These are phyloP conservation scores for Beauveria scarabaeidicola DNA, from an alignment of 2,329 filamentous ascomycete genomes.

Conservation along the genomic window DNA sequence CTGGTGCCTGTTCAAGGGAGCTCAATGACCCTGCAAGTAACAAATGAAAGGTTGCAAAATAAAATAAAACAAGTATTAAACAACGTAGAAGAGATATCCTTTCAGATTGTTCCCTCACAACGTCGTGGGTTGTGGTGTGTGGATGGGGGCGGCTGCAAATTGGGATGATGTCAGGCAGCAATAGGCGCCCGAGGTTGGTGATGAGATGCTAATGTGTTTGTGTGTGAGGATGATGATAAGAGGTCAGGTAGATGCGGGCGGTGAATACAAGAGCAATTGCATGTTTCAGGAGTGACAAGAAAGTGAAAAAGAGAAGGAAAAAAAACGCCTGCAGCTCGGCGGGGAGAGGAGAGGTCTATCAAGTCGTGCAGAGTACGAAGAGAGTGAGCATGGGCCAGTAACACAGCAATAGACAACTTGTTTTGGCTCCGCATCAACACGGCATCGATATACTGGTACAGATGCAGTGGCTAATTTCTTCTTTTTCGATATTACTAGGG, in stretches of 20 bases:
- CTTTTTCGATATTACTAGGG: not conserved
- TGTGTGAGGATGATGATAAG: not conserved
- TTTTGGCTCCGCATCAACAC: conserved; percentile 10
- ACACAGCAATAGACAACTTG: not conserved
- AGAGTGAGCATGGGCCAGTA: conserved; percentile 7
- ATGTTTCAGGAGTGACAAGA: conserved; percentile 1
- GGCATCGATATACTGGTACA: not conserved
- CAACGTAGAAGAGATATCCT: not conserved
- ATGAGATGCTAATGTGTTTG: not conserved
- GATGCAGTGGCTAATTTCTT: not conserved
- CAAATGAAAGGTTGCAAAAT: not conserved
- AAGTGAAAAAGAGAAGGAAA: not conserved
- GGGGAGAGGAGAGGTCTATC: conserved; percentile 9
- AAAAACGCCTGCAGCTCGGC: conserved; percentile 1
- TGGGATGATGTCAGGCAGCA: conserved; percentile 8
- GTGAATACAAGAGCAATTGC: not conserved
- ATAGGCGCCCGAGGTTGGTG: conserved; percentile 1
- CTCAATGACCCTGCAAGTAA: not conserved
- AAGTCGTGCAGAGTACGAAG: not conserved
- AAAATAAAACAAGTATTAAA: not conserved
- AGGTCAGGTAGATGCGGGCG: conserved; percentile 3
- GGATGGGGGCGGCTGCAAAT: not conserved
- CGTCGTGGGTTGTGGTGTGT: not conserved
- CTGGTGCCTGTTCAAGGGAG: not conserved
- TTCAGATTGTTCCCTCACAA: not conserved